Evolutionary conservation across 805 yeast species (phyloP), one percentile per base, ranked within the genome.

Genomic region (Sporopachydermia quercuum): DNA sequence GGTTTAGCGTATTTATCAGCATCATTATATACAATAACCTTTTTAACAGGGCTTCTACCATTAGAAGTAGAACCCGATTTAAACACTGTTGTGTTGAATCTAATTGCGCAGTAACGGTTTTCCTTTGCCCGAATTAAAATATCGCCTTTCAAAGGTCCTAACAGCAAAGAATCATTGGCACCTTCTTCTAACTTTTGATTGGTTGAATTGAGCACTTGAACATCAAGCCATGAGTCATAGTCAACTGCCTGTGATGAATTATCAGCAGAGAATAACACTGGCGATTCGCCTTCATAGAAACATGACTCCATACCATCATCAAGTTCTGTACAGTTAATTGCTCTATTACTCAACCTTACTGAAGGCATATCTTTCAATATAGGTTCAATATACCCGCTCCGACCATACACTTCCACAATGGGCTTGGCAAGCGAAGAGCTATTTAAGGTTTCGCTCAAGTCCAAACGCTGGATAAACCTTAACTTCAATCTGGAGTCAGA

Each of bases 351-450:
- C 3, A 45, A 47, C 49, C 76, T 74, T 5, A 77, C 55, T 5
- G 83, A 71, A 2, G 95, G 94, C 14, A 83, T 49, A 47, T 78
- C 85, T 3, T 51, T 36, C 34, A 84, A 52, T 30, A 78, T 54
- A 4, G 66, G 54, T 37, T 54, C 51, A 16, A 76, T 58, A 41
- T 62, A 63, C 5, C 73, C 75, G 15, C 57, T 56, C 46, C 78
- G 66, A 3, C 80, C 82, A 45, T 44, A 58, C 1, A 76, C 66
- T 16, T 56, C 57, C 15, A 74, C 75, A 18, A 37, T 37, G 2
- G 19, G 35, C 37, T 38, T 19, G 16, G 34, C 44, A n/a, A n/a
- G n/a, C n/a, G n/a, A n/a, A n/a, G n/a, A n/a, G n/a, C n/a, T n/a
- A n/a, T n/a, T n/a, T n/a, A n/a, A n/a, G n/a, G n/a, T n/a, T 8